Evolutionary conservation across 2,329 filamentous ascomycete genomes (phyloP).

Genomic region (Pestalotiopsis sp.): DNA sequence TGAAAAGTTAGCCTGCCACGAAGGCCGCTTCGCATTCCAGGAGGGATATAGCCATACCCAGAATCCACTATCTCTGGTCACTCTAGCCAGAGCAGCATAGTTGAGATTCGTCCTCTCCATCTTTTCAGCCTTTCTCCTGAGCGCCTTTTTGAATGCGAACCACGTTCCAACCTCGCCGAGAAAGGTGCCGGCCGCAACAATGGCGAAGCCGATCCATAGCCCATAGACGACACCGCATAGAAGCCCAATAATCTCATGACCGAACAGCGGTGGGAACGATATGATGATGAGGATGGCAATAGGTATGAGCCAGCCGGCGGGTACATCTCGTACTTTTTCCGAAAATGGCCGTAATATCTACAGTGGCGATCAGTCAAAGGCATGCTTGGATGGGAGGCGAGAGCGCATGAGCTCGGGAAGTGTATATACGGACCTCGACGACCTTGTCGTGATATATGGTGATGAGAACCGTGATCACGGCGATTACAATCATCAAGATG

Average conservation of each 20-base stretch:
- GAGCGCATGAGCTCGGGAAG: no score
- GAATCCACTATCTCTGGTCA: constrained; percentile 45
- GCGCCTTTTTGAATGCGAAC: constrained; percentile 42
- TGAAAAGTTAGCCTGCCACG: constrained; percentile 7
- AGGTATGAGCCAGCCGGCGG: constrained; percentile 43
- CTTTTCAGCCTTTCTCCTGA: constrained; percentile 38
- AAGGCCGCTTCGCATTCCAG: background rate
- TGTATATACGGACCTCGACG: constrained; percentile 30
- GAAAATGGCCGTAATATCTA: constrained; percentile 38
- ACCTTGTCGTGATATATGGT: constrained; percentile 41
- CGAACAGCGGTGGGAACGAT: constrained; percentile 45
- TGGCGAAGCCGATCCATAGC: constrained; percentile 42
- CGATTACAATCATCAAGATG: constrained; percentile 31
- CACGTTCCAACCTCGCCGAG: constrained; percentile 43
- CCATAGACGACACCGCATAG: constrained; percentile 45
- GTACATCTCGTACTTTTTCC: constrained; percentile 38
- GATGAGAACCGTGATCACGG: constrained; percentile 34
- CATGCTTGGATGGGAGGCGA: background rate
- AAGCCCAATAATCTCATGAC: constrained; percentile 44
- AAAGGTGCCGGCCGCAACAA: constrained; percentile 44
- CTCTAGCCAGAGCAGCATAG: constrained; percentile 40
- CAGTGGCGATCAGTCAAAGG: background rate
- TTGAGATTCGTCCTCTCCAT: constrained; percentile 43
- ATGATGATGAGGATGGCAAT: constrained; percentile 41
- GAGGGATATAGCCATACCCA: constrained; percentile 29